Conservation (phyloP, 306 rosid genomes). For the Pyrus pyrifolia region DNA sequence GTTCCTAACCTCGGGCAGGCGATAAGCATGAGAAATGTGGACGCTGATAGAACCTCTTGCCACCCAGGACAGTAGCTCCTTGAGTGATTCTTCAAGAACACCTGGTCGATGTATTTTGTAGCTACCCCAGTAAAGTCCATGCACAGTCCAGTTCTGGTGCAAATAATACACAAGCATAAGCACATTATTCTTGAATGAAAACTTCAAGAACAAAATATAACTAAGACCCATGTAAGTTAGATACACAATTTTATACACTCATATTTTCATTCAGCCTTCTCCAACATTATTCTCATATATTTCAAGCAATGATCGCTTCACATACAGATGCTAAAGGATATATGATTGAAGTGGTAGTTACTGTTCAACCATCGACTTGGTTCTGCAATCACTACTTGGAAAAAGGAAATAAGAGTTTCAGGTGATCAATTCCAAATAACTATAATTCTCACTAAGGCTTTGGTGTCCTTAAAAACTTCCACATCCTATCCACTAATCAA, state of each 20-base stretch:
- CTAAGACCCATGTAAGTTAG: background rate
- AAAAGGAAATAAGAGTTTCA: background rate
- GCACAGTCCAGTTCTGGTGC: constrained; percentile 92
- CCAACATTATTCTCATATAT: background rate
- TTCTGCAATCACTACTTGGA: background rate
- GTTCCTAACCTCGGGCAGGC: constrained; percentile 63
- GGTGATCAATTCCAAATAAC: too few species aligned
- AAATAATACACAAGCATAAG: constrained; percentile 12
- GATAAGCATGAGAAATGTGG: constrained; percentile 70
- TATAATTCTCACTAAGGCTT: too few species aligned
- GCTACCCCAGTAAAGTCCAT: constrained; percentile 99
- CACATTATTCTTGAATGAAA: background rate
- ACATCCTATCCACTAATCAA: background rate
- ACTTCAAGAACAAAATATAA: background rate
- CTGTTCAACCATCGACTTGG: background rate
- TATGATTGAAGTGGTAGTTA: background rate
- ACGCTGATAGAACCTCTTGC: constrained; percentile 63
- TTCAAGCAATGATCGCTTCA: background rate
- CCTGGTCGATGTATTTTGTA: constrained; percentile 58
- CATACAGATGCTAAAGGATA: background rate
- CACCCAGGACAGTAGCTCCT: constrained; percentile 74
- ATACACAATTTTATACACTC: background rate
- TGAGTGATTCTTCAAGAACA: constrained; percentile 76
- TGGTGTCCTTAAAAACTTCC: too few species aligned
- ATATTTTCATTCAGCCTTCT: background rate